phyloP scores from a whole-genome alignment of 1,284 basidiomycete genomes.

The Ceratobasidium sp. region DNA sequence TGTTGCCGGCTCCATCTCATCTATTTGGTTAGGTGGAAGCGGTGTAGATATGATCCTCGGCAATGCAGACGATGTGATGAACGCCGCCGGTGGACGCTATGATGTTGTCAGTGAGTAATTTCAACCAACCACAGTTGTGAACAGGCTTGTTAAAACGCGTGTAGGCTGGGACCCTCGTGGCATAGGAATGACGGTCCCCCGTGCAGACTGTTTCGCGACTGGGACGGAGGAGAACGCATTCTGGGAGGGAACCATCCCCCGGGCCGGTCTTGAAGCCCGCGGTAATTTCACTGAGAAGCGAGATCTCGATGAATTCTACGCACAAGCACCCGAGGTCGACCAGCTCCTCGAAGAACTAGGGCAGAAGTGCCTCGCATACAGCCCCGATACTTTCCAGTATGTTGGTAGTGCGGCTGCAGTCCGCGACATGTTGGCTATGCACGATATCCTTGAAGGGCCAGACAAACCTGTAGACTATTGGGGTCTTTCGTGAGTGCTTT shows the following conservation, averaged over 20 bases:
- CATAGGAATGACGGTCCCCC: constrained; percentile 16
- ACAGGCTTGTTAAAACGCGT: background rate
- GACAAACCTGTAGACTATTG: constrained; percentile 42
- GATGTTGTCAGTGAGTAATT: constrained; percentile 35
- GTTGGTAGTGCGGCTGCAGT: constrained; percentile 38
- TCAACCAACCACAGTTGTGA: background rate
- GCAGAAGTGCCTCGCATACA: constrained; percentile 3
- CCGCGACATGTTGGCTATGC: constrained; percentile 29
- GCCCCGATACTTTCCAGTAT: constrained; percentile 28
- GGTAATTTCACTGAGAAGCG: constrained; percentile 34
- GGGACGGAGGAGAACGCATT: constrained; percentile 26
- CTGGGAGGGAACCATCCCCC: constrained; percentile 33
- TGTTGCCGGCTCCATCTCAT: background rate
- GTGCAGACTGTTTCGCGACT: constrained; percentile 21
- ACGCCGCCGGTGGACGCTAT: constrained; percentile 25
- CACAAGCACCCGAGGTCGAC: constrained; percentile 36
- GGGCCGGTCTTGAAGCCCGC: constrained; percentile 24
- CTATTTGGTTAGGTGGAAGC: constrained; percentile 1
- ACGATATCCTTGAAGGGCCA: constrained; percentile 27
- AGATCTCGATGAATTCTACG: constrained; percentile 36
- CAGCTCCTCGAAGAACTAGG: constrained; percentile 20
- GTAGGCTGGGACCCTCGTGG: constrained; percentile 45
- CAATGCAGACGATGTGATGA: background rate
- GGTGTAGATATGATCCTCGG: constrained; percentile 13
- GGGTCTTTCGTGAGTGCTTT: constrained; percentile 24